Conservation (phyloP, 2,329 filamentous ascomycete species). For the Lachnellula cervina region DNA sequence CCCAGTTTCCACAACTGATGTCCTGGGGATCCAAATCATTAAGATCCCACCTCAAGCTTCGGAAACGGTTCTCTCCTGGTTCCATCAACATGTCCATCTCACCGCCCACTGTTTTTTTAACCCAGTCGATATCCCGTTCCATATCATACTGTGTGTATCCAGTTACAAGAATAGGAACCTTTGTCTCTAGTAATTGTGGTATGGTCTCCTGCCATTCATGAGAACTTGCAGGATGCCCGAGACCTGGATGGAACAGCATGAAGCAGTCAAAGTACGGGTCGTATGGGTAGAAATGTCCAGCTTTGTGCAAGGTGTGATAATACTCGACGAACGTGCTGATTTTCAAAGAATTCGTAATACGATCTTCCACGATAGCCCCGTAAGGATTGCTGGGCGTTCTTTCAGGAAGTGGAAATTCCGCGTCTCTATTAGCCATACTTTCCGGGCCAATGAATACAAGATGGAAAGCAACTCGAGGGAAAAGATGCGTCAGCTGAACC, state of each 20-base stretch:
- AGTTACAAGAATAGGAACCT: slow-evolving; percentile 88
- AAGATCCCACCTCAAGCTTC: slow-evolving; percentile 92
- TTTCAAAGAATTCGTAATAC: slow-evolving; percentile 84
- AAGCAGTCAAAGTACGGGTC: slow-evolving; percentile 99
- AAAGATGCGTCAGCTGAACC: slow-evolving; percentile 90
- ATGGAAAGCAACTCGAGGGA: slow-evolving; percentile 87
- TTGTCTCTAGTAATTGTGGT: slow-evolving; percentile 87
- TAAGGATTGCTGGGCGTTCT: slow-evolving; percentile 85
- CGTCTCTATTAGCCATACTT: slow-evolving; percentile 89
- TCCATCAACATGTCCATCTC: slow-evolving; percentile 91
- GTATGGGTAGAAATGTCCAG: slow-evolving; percentile 86
- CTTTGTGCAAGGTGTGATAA: slow-evolving; percentile 92
- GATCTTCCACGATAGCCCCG: slow-evolving; percentile 88
- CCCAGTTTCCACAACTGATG: slow-evolving; percentile 94
- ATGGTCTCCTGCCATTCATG: slow-evolving; percentile 93
- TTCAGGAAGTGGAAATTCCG: slow-evolving; percentile 85
- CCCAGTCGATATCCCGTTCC: slow-evolving; percentile 87
- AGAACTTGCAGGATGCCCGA: slow-evolving; percentile 88
- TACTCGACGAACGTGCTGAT: slow-evolving; percentile 98
- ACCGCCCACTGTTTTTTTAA: slow-evolving; percentile 75
- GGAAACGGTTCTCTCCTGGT: slow-evolving; percentile 89
- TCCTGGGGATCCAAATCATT: slow-evolving; percentile 95
- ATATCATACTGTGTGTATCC: slow-evolving; percentile 96
- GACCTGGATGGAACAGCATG: slow-evolving; percentile 91
- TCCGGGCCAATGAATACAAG: slow-evolving; percentile 94